Evolutionary conservation across 495 filamentous ascomycete genomes (phyloP), one percentile per base, ranked within the genome.

Genomic region (Penicillium canescens): DNA sequence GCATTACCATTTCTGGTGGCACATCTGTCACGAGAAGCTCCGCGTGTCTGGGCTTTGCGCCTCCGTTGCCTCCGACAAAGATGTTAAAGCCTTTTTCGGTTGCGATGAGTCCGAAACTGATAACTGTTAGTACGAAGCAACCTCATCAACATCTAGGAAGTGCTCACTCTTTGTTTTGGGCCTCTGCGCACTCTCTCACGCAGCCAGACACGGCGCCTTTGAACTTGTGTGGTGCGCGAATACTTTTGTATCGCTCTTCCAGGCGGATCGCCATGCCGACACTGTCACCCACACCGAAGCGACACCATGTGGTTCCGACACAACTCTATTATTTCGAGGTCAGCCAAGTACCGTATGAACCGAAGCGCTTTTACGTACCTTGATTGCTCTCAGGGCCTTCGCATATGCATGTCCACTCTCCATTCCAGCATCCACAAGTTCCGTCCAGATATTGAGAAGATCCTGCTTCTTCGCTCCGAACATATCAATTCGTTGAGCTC

Each of bases 81-180:
- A 98, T 86, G 69, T 96, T 98, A 81, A 89, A 98, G 20, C 93
- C 93, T 54, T 95, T 96, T 50, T 96, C 92, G 0, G 90, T 94
- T 16, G 93, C 91, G 41, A 96, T 96, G 34, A 96, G 84, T 16
- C 93, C 93, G 62, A 98, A 98, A 66, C 85, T 89, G 55, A 12
- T 9, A n/a, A 11, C 16, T 0, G 24, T 71, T 56, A 66, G 62
- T 23, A 16, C 8, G 26, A n/a, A 21, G 6, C 10, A 54, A 42
- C 36, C 42, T 20, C 10, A 35, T 26, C 20, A 31, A 49, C 46
- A 42, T 42, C 28, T 31, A 7, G 24, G 26, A 7, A 24, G 16
- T 0, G 71, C 83, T 70, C 72, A 90, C 86, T 97, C 92, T 65
- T 97, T 96, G 66, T 89, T 96, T 66, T 96, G 93, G 11, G 93